Percentiles rank a stretch among this genome's conserved stretches.
Evolutionary conservation across 179 eudicot genomes (phyloP).

Genomic region (Camellia oleifera): DNA sequence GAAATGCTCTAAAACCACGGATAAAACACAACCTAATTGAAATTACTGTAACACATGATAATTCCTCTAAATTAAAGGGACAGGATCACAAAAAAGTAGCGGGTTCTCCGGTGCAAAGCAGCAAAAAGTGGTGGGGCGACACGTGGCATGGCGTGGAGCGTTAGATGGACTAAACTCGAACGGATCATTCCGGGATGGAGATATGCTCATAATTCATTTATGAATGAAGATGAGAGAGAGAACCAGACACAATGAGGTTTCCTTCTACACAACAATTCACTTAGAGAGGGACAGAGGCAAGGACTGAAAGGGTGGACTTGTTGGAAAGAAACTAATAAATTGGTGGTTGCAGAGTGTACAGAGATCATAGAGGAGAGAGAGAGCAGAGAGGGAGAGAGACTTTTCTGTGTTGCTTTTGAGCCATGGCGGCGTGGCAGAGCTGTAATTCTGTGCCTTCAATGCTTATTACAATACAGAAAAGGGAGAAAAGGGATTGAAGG

Average conservation of each 20-base stretch:
- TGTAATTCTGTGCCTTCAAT: slow-evolving; percentile 35
- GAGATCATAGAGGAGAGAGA: slow-evolving; percentile 11
- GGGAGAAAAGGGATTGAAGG: slow-evolving; percentile 23
- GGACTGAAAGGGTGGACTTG: slow-evolving; percentile 1
- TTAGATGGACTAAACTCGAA: neutral
- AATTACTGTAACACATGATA: too few species aligned
- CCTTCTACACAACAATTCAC: neutral
- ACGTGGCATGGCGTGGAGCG: neutral
- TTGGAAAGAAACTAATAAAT: neutral
- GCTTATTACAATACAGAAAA: slow-evolving; percentile 19
- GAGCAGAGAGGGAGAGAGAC: neutral
- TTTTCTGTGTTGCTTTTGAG: slow-evolving; percentile 7
- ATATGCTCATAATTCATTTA: neutral
- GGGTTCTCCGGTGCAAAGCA: slow-evolving; percentile 12
- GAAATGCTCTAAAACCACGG: too few species aligned
- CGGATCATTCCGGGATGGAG: slow-evolving; percentile 4
- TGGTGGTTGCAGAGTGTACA: neutral
- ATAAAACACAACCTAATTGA: too few species aligned
- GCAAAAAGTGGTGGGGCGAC: slow-evolving; percentile 13
- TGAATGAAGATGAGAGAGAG: neutral
- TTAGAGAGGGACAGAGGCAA: neutral
- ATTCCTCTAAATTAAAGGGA: too few species aligned
- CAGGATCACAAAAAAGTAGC: neutral
- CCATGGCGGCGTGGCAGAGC: slow-evolving; percentile 87
- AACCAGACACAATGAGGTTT: neutral